Evolutionary conservation across 2,329 filamentous ascomycete species (phyloP).

Genomic region (Sclerotinia borealis): DNA sequence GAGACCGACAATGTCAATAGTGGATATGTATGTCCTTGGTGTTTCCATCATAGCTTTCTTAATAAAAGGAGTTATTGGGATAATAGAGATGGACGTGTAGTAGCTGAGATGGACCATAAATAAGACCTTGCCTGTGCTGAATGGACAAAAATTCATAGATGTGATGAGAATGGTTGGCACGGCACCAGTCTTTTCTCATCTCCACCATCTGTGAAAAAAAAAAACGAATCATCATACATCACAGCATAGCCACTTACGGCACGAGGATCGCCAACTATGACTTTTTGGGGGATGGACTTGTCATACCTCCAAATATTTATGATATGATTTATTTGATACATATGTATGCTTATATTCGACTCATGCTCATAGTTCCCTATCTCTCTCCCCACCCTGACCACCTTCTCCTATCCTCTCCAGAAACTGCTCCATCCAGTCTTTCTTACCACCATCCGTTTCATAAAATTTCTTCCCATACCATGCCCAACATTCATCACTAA

Average conservation of each 20-base stretch:
- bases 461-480: constrained; percentile 38
- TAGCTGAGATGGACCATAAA: neutral
- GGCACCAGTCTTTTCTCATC: neutral
- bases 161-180: neutral
- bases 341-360: too few species aligned
- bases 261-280: neutral
- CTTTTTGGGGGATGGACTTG: neutral
- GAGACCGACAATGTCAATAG: too few species aligned
- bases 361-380: constrained; percentile 20
- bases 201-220: neutral
- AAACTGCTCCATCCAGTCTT: constrained; percentile 27
- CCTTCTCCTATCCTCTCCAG: constrained; percentile 20
- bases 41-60: too few species aligned
- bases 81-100: neutral
- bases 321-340: neutral
- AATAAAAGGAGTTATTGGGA: too few species aligned
- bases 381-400: constrained; percentile 13
- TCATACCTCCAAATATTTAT: neutral
- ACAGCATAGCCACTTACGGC: neutral
- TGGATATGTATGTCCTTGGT: too few species aligned
- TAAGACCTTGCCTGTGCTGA: neutral
- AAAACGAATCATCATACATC: neutral
- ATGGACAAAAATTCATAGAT: neutral
- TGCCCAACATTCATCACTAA: constrained; percentile 53
- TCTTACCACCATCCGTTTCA: constrained; percentile 16